Conservation (phyloP, 139 green algal species). For the Micractinium sp. region DNA sequence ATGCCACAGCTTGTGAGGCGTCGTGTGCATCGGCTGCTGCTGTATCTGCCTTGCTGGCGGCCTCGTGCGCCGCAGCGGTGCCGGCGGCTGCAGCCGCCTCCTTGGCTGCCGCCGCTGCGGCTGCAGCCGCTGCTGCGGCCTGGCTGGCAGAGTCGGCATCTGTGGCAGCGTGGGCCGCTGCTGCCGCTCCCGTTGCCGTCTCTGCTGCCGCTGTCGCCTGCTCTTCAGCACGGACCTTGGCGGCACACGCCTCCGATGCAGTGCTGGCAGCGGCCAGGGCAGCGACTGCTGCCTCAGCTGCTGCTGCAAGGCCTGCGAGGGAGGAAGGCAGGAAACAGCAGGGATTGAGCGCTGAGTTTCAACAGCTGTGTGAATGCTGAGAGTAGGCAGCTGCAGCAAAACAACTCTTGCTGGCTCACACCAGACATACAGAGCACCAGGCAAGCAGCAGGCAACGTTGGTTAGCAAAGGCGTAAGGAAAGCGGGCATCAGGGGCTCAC, state of each 20-base stretch:
- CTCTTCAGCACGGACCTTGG: not conserved
- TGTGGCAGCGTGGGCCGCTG: not conserved
- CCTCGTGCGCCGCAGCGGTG: not conserved
- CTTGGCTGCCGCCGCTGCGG: not conserved
- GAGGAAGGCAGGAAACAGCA: not conserved
- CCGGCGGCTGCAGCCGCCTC: not conserved
- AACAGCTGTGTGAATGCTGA: not conserved
- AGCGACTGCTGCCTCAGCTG: not conserved
- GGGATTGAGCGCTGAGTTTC: not conserved
- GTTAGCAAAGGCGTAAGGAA: not conserved
- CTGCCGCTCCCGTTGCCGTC: not conserved
- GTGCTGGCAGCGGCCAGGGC: not conserved
- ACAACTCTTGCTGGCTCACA: not conserved
- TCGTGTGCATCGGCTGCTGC: not conserved
- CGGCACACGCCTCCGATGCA: not conserved
- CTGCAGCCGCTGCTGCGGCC: not conserved
- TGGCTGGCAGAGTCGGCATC: not conserved
- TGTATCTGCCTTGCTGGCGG: not conserved
- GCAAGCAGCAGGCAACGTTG: not conserved
- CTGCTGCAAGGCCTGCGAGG: conserved; percentile 8
- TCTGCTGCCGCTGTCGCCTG: not conserved
- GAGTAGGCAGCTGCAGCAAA: not conserved
- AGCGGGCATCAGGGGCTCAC: not conserved
- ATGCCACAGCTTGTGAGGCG: not conserved
- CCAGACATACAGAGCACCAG: not conserved